Evolutionary conservation across 1,284 basidiomycete genomes (phyloP).

Genomic region (Rhodotorula glutinis): DNA sequence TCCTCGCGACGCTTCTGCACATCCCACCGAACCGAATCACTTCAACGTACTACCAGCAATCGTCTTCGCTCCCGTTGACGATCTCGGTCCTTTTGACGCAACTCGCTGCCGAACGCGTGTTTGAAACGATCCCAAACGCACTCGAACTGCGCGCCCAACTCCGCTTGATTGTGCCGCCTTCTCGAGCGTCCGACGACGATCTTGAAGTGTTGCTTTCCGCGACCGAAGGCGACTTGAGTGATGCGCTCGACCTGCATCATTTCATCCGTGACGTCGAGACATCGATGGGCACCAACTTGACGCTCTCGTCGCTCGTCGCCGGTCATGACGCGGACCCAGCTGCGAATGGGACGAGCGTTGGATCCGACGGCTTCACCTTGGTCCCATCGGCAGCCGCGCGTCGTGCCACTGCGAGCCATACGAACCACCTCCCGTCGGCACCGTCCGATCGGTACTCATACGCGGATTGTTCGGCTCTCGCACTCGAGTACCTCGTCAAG

Average conservation of each 20-base stretch:
- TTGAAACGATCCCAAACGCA: constrained; percentile 15
- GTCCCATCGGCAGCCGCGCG: background rate
- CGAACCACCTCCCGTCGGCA: background rate
- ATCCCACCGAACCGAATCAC: constrained; percentile 22
- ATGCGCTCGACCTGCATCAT: constrained; percentile 34
- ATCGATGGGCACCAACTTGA: constrained; percentile 13
- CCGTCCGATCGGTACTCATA: background rate
- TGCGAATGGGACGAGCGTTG: background rate
- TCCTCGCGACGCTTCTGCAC: constrained; percentile 29
- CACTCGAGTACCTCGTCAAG: constrained; percentile 44
- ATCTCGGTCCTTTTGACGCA: constrained; percentile 24
- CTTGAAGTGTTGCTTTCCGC: constrained; percentile 26
- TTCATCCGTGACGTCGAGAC: constrained; percentile 26
- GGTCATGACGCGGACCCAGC: background rate
- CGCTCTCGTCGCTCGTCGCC: constrained; percentile 20
- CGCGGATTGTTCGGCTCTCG: constrained; percentile 20
- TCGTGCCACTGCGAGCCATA: background rate
- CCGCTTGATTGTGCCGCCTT: constrained; percentile 9
- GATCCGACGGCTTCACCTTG: background rate
- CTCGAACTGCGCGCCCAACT: constrained; percentile 9
- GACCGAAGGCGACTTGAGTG: constrained; percentile 30
- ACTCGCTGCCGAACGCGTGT: constrained; percentile 24
- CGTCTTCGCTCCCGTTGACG: constrained; percentile 24
- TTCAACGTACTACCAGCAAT: constrained; percentile 23
- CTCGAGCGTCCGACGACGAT: constrained; percentile 5